These are phyloP conservation scores for Dothidotthia symphoricarpi DNA, from an alignment of 2,329 filamentous ascomycete genomes.

Conservation along the genomic window DNA sequence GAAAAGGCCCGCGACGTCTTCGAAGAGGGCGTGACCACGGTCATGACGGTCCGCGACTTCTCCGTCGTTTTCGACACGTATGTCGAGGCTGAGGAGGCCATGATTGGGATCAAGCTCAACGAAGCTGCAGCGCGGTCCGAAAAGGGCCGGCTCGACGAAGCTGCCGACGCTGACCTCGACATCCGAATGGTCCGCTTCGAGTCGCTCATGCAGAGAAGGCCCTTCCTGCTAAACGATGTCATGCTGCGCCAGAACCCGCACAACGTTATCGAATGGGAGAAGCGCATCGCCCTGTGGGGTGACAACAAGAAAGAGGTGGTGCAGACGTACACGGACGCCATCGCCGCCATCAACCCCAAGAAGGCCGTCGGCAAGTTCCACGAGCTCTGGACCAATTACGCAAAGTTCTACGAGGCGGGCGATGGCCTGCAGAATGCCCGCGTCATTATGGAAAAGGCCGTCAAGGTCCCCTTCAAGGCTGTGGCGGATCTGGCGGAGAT, in stretches of 20 bases:
- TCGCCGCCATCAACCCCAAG: constrained; percentile 88
- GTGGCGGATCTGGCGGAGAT: constrained; percentile 96
- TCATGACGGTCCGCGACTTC: constrained; percentile 98
- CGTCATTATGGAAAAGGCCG: constrained; percentile 94
- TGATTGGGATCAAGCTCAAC: constrained; percentile 90
- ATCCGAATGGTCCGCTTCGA: constrained; percentile 98
- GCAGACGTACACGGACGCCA: constrained; percentile 91
- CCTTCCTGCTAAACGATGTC: constrained; percentile 95
- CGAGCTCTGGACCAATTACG: constrained; percentile 93
- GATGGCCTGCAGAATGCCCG: constrained; percentile 81
- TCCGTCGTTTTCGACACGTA: constrained; percentile 96
- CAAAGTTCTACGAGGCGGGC: constrained; percentile 91
- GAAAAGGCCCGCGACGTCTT: constrained; percentile 91
- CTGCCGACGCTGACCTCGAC: constrained; percentile 90
- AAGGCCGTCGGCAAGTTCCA: constrained; percentile 92
- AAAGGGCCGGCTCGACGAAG: constrained; percentile 72
- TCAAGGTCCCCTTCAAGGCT: constrained; percentile 96
- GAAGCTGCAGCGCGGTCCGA: constrained; percentile 76
- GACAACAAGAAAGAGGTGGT: constrained; percentile 89
- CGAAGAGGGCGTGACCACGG: constrained; percentile 93
- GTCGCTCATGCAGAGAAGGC: constrained; percentile 93
- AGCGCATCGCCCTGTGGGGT: constrained; percentile 92
- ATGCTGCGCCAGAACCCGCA: constrained; percentile 92
- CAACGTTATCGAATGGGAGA: constrained; percentile 96
- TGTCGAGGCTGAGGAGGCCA: constrained; percentile 92